Evolutionary conservation across 2,329 filamentous ascomycete genomes (phyloP).

Genomic region (Phialemoniopsis sp.): DNA sequence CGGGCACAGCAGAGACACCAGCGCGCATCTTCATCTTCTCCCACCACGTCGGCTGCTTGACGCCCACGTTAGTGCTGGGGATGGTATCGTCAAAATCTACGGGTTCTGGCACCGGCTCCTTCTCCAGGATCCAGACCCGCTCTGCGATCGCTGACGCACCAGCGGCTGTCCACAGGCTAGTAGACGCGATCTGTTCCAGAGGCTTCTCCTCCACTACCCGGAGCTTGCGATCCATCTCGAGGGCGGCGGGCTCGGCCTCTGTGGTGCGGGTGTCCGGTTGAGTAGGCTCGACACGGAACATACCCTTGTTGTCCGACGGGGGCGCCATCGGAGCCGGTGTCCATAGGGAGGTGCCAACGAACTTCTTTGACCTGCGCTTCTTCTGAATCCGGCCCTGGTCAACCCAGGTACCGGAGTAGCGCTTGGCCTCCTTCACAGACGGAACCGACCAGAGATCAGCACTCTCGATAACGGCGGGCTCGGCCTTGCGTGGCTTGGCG

Average conservation of each 20-base stretch:
- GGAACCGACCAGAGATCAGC: constrained; percentile 7
- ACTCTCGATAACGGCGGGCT: constrained; percentile 21
- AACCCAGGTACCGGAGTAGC: neutral
- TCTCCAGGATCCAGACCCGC: constrained; percentile 20
- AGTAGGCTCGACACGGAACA: neutral
- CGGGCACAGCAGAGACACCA: neutral
- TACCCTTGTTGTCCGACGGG: neutral
- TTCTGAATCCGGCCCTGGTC: too few relatives aligned
- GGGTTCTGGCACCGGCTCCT: neutral
- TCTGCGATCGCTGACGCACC: neutral
- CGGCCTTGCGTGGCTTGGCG: constrained; percentile 18
- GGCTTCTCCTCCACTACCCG: constrained; percentile 16
- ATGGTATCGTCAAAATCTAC: constrained; percentile 5
- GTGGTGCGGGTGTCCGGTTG: constrained; percentile 10
- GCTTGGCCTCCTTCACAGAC: neutral
- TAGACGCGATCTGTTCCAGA: constrained; percentile 17
- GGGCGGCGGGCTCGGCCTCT: constrained; percentile 16
- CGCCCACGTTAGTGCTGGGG: constrained; percentile 4
- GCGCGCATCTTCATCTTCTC: constrained; percentile 9
- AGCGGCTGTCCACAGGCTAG: constrained; percentile 16
- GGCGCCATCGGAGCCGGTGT: neutral
- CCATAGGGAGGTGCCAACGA: neutral
- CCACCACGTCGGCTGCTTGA: constrained; percentile 11
- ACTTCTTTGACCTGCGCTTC: too few relatives aligned
- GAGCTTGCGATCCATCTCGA: constrained; percentile 19